phyloP scores from a whole-genome alignment of 371 early-diverging fungal genomes.

The Mucor mucedo region DNA sequence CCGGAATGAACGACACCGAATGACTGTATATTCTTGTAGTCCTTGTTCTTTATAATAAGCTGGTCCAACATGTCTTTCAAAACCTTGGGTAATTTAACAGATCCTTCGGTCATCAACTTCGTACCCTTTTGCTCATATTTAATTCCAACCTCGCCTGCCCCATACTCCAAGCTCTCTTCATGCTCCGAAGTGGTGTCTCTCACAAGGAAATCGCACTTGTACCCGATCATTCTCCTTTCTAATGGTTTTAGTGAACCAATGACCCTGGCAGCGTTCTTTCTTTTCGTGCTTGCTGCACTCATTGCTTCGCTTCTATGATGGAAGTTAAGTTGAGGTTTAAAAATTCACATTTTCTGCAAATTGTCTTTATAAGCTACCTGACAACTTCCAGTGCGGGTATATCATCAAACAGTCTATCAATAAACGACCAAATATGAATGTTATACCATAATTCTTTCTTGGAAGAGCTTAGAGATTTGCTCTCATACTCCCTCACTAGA shows the following conservation, averaged over 20 bases:
- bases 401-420: constrained; percentile 24
- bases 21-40: no score
- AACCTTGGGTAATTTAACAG: no score
- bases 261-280: constrained; percentile 19
- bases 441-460: constrained; percentile 20
- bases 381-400: constrained; percentile 6
- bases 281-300: constrained; percentile 11
- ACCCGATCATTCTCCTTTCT: background rate
- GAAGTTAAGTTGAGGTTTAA: constrained; percentile 2
- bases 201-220: background rate
- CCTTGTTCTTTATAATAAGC: no score
- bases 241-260: background rate
- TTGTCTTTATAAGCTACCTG: constrained; percentile 11
- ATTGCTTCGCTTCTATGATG: constrained; percentile 9
- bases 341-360: background rate
- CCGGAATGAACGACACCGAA: no score
- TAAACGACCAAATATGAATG: constrained; percentile 18
- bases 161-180: no score
- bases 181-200: background rate
- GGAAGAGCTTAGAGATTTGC: constrained; percentile 8
- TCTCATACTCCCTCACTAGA: constrained; percentile 15
- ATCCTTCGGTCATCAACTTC: no score
- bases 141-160: no score
- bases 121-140: no score
- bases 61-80: no score